Evolutionary conservation across 1,284 basidiomycete species (phyloP).

Genomic region (Tremellales sp.): DNA sequence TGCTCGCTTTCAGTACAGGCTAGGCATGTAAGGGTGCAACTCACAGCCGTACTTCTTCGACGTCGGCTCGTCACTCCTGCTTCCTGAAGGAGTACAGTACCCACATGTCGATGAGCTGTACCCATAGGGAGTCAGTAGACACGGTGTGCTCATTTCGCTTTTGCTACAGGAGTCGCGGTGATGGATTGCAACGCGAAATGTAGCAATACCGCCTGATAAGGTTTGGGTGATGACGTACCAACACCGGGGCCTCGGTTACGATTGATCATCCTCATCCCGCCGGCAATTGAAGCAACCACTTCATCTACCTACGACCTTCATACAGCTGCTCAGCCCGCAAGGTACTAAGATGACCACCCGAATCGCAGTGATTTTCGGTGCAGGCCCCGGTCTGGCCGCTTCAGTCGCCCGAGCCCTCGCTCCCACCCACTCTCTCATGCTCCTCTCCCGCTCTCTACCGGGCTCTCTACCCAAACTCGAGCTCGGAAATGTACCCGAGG

Average conservation of each 20-base stretch:
- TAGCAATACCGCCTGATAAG: no score
- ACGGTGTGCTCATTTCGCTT: constrained; percentile 17
- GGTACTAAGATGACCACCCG: constrained; percentile 2
- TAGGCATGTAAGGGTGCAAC: constrained; percentile 7
- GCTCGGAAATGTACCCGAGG: constrained; percentile 21
- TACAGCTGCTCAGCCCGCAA: no score
- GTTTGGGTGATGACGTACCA: no score
- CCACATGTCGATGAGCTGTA: constrained; percentile 49
- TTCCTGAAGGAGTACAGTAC: constrained; percentile 49
- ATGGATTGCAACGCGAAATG: no score
- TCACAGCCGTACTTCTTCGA: constrained; percentile 49
- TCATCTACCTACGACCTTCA: no score
- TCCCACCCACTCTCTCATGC: constrained; percentile 37
- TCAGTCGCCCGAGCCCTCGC: constrained; percentile 35
- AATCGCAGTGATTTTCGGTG: constrained; percentile 41
- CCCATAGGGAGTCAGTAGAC: constrained; percentile 34
- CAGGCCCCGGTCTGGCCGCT: constrained; percentile 38
- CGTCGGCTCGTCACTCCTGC: constrained; percentile 26
- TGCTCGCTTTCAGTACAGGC: background rate
- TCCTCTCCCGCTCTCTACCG: constrained; percentile 44
- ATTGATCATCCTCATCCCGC: no score
- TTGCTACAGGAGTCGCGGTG: no score
- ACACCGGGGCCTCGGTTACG: no score
- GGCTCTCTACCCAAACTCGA: constrained; percentile 25
- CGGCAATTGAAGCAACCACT: no score